Base-by-base conservation (phyloP, 2,329 filamentous ascomycete genomes). In the Colletotrichum sp. region DNA sequence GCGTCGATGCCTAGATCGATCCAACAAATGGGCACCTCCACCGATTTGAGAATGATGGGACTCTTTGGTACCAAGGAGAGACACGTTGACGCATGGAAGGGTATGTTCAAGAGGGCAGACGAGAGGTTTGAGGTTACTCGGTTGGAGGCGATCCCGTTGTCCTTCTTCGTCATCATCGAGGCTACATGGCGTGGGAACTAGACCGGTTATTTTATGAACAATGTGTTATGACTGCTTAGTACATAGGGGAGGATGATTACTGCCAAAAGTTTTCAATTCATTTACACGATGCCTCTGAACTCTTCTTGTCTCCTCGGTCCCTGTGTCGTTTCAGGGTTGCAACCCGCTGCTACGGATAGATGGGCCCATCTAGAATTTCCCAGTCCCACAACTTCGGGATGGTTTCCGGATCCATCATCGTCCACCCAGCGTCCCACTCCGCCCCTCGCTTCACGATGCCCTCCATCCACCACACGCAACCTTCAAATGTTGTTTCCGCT, bases 21-120 rank as follows among this genome's bases (percentile, higher is more conserved):
- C 44, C 83, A 84, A 80, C 83, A 84, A 76, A 84, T 84, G 81
- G 84, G 83, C 32, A 86, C 83, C 7, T 83, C 82, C 26, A 88
- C 86, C 15, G 89, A 91, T 79, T 71, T 91, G 77, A 82, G 87
- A 62, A 86, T 91, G 85, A 87, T 90, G 85, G 85, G 86, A 5
- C 78, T 90, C 8, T 88, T 89, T 65, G 90, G 89, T 76, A 84
- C 84, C 4, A 85, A 86, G 77, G 89, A 90, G 81, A 83, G 88
- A 24, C 83, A 85, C 0, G 84, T 86, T 0, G 82, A 84, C n/a
- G 87, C 85, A 6, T 90, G 88, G 87, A 85, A 84, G 79, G 80
- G 81, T 18, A 81, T 90, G 4, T 87, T 90, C 78, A 78, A 77
- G n/a, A 78, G 81, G 62, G 88, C 89, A 3, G 88, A 90, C 73